A percentile compares a stretch with the other conserved stretches of the same genome.
Evolutionary conservation across 345 rosid species (phyloP).

Genomic region (Populus euphratica): DNA sequence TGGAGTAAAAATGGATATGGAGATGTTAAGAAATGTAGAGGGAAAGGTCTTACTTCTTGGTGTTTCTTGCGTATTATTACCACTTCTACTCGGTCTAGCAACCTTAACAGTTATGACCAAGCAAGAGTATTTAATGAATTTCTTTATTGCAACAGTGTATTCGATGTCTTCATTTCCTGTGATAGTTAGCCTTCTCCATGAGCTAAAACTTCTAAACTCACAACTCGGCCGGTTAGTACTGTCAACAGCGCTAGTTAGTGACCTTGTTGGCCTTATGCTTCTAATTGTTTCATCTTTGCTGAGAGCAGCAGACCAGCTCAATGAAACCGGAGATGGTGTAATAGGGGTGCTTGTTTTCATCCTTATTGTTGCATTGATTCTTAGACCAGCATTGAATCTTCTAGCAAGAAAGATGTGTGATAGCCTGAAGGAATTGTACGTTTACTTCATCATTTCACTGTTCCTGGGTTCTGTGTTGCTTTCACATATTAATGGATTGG

Average conservation of each 20-base stretch:
- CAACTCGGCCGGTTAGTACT: constrained; percentile 24
- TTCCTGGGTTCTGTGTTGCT: not conserved
- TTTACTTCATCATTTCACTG: constrained; percentile 16
- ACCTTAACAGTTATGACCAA: not conserved
- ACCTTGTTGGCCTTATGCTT: not conserved
- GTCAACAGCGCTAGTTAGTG: constrained; percentile 19
- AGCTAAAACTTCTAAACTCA: constrained; percentile 20
- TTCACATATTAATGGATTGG: not conserved
- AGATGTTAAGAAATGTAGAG: constrained; percentile 12
- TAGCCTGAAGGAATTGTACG: constrained; percentile 10
- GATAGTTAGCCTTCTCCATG: constrained; percentile 16
- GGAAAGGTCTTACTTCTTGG: constrained; percentile 9
- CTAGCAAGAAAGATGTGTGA: constrained; percentile 8
- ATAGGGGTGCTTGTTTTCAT: not conserved
- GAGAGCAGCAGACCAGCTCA: no score
- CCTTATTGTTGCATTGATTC: not conserved
- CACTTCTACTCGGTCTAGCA: not conserved
- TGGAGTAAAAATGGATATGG: constrained; percentile 27
- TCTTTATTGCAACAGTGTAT: not conserved
- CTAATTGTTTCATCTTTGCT: not conserved
- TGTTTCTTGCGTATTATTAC: not conserved
- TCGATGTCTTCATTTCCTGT: constrained; percentile 16
- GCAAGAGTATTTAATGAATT: not conserved
- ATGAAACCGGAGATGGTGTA: not conserved
- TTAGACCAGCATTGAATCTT: constrained; percentile 19